A percentile compares a stretch with the other conserved stretches of the same genome.
Conservation (phyloP, 352 stramenopile genomes). For the Pythium volutum region DNA sequence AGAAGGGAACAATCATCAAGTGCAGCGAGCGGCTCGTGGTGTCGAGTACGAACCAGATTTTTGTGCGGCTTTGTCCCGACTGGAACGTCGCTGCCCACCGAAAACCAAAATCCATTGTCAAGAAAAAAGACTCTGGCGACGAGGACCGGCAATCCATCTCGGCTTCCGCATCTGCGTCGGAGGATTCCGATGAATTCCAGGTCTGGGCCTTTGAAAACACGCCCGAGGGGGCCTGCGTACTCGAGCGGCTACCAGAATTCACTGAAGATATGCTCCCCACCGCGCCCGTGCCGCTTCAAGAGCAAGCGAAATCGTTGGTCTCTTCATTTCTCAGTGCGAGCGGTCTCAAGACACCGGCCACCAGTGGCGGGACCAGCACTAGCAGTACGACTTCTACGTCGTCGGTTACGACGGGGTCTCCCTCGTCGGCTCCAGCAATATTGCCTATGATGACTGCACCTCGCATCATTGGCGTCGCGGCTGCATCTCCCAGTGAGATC, state of each 20-base stretch:
- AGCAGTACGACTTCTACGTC: not conserved
- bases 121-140: slow-evolving; percentile 8
- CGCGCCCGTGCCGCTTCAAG: slow-evolving; percentile 36
- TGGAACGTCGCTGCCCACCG: slow-evolving; percentile 22
- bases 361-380: not conserved
- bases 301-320: slow-evolving; percentile 70
- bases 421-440: not conserved
- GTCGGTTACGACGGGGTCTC: not conserved
- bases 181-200: slow-evolving; percentile 17
- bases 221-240: slow-evolving; percentile 26
- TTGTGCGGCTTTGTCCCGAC: slow-evolving; percentile 28
- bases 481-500: slow-evolving; percentile 55
- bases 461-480: slow-evolving; percentile 53
- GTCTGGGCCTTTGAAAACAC: slow-evolving; percentile 35
- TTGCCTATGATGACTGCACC: slow-evolving; percentile 33
- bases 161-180: not conserved
- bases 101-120: slow-evolving; percentile 5
- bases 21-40: slow-evolving; percentile 34
- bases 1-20: slow-evolving; percentile 40
- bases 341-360: slow-evolving; percentile 31
- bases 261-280: slow-evolving; percentile 25
- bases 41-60: slow-evolving; percentile 38
- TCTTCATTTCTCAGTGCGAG: slow-evolving; percentile 55
- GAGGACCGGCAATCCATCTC: slow-evolving; percentile 5
- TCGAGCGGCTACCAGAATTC: slow-evolving; percentile 57